Evolutionary conservation across 495 filamentous ascomycete genomes (phyloP), one percentile per base, ranked within the genome.

Genomic region (Bacidia gigantensis): DNA sequence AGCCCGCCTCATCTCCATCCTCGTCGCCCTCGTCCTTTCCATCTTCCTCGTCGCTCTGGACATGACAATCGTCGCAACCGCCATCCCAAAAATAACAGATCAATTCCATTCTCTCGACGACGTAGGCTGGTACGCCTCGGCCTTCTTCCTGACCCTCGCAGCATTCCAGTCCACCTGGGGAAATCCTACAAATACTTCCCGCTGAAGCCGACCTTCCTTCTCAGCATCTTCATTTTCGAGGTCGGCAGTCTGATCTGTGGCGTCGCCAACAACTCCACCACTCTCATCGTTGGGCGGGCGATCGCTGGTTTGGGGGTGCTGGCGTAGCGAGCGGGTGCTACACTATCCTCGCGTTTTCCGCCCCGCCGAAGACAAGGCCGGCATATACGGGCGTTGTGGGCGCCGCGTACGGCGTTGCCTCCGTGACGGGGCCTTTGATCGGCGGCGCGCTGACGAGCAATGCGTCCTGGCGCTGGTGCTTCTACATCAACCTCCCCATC

Each of bases 191-290:
- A 70, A 46, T 72, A 71, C 58, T 78, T 77, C 56, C 59, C 56
- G 18, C 59, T 78, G 32, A 81, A 80, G 63, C 20, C 40, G 11
- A 56, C 59, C 0, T 69, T 77, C 64, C 64, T 89, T 3, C 49
- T 63, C 10, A 73, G 79, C 40, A 77, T 89, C 53, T 62, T 65
- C 50, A 64, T 92, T 56, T 90, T 90, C 63, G 86, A 88, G 55
- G 25, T 44, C 14, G 46, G 46, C 2, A 2, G 43, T 29, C 47
- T 55, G 21, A 60, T 66, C 29, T 62, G 56, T 29, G 67, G 54
- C 12, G 58, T 68, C 46, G 64, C 67, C 9, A 49, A 53, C 3
- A 57, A 58, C 51, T 58, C 53, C 52, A 59, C 47, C 12, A 56
- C 63, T 0, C 45, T 70, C 9, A 70, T 70, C 44, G 54, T 67